A percentile compares a stretch with the other conserved stretches of the same genome.
Evolutionary conservation across 257 asterid species (phyloP).

Genomic region (Datura wrightii): DNA sequence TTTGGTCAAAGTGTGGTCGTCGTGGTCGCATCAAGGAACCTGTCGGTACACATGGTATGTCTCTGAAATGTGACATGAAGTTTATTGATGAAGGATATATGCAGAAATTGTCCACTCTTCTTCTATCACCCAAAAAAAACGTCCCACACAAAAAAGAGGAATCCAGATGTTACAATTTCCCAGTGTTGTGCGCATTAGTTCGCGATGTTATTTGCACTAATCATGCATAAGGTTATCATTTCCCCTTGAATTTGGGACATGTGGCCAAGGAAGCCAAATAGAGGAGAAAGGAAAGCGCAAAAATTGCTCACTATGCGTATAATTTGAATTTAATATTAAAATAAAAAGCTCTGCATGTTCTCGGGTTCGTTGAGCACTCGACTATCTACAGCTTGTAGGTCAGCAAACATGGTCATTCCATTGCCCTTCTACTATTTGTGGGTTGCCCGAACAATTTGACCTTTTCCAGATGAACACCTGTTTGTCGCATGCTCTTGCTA

Average conservation of each 20-base stretch:
- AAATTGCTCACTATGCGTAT: background rate
- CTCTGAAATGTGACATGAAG: slow-evolving; percentile 22
- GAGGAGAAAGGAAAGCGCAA: background rate
- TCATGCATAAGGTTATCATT: slow-evolving; percentile 22
- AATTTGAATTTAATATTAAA: background rate
- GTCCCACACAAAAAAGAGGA: background rate
- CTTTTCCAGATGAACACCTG: background rate
- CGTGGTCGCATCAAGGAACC: slow-evolving; percentile 98
- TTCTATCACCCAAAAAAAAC: background rate
- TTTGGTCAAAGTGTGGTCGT: slow-evolving; percentile 89
- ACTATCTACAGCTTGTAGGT: slow-evolving; percentile 2
- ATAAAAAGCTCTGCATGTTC: background rate
- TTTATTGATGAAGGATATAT: background rate
- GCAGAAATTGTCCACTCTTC: background rate
- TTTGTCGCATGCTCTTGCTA: background rate
- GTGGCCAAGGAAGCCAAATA: background rate
- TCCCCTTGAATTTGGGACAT: background rate
- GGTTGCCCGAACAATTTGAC: background rate
- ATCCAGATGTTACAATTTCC: background rate
- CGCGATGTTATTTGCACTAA: background rate
- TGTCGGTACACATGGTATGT: slow-evolving; percentile 95
- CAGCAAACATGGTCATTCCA: background rate
- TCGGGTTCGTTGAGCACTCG: background rate
- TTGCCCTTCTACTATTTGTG: slow-evolving; percentile 23
- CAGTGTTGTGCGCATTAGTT: background rate